phyloP scores from a whole-genome alignment of 805 yeast genomes.

The Candida saitoana region DNA sequence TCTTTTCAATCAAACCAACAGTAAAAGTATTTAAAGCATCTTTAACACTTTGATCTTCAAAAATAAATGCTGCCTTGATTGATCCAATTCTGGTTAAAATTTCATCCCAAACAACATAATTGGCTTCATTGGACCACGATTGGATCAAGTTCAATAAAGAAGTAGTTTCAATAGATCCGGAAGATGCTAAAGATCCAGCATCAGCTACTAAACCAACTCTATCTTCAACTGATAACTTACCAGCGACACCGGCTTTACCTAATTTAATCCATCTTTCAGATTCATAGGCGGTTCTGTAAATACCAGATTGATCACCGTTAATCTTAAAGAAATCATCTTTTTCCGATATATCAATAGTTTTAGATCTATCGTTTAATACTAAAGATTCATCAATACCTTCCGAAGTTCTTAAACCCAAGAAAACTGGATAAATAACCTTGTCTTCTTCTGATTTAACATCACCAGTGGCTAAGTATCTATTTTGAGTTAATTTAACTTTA shows the following conservation, averaged over 20 bases:
- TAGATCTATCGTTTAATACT: slow-evolving; percentile 45
- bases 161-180: slow-evolving; percentile 64
- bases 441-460: slow-evolving; percentile 77
- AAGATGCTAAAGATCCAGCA: slow-evolving; percentile 63
- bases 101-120: slow-evolving; percentile 67
- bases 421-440: slow-evolving; percentile 63
- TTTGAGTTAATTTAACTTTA: slow-evolving; percentile 57
- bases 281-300: slow-evolving; percentile 69
- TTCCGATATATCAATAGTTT: slow-evolving; percentile 36
- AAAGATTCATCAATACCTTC: slow-evolving; percentile 58
- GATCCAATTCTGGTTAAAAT: slow-evolving; percentile 47
- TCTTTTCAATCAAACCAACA: slow-evolving; percentile 51
- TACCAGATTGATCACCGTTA: slow-evolving; percentile 71
- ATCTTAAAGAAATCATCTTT: slow-evolving; percentile 57
- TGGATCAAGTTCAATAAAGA: slow-evolving; percentile 57
- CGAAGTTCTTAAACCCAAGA: slow-evolving; percentile 57
- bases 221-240: slow-evolving; percentile 66
- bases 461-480: slow-evolving; percentile 72
- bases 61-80: slow-evolving; percentile 51
- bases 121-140: slow-evolving; percentile 55
- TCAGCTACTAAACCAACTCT: slow-evolving; percentile 80
- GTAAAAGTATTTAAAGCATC: slow-evolving; percentile 50
- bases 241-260: slow-evolving; percentile 56
- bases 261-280: slow-evolving; percentile 66
- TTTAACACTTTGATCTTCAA: slow-evolving; percentile 45